These are phyloP conservation scores for Eimeria nieschulzi DNA, from an alignment of 169 alveolate genomes.

Conservation along the genomic window DNA sequence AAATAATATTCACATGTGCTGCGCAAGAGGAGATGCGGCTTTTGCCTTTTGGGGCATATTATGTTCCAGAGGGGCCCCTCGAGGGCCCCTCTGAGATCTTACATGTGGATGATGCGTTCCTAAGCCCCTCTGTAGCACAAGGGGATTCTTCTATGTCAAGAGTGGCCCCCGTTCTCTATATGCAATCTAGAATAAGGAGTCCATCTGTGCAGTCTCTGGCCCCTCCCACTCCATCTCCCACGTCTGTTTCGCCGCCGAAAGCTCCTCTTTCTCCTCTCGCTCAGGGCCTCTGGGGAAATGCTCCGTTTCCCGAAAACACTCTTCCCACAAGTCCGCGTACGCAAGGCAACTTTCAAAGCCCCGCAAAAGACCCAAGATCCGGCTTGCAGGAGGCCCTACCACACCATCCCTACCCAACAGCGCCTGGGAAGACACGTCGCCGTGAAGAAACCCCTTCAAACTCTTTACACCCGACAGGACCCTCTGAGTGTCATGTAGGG, in stretches of 20 bases:
- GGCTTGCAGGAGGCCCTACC: too few species aligned
- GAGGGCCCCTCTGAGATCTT: not conserved
- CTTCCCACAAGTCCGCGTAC: too few species aligned
- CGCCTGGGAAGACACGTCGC: too few species aligned
- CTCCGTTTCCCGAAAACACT: too few species aligned
- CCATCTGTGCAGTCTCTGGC: not conserved
- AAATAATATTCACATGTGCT: not conserved
- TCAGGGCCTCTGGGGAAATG: constrained; percentile 1
- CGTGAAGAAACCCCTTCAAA: too few species aligned
- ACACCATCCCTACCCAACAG: too few species aligned
- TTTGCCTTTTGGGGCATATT: not conserved
- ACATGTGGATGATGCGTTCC: not conserved
- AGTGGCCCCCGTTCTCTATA: not conserved
- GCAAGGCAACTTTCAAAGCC: too few species aligned
- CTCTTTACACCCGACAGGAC: too few species aligned
- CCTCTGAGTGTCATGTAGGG: too few species aligned
- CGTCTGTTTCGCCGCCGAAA: not conserved
- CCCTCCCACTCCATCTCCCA: not conserved
- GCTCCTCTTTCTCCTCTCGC: not conserved
- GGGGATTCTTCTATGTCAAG: not conserved
- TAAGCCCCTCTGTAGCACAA: not conserved
- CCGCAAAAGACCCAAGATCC: too few species aligned
- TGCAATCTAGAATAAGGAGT: not conserved
- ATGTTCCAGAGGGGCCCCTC: not conserved
- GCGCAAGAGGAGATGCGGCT: not conserved